Evolutionary conservation across 164 flowering plant species (phyloP), one percentile per base, ranked within the genome.

Genomic region (Magnolia kwangsiensis): DNA sequence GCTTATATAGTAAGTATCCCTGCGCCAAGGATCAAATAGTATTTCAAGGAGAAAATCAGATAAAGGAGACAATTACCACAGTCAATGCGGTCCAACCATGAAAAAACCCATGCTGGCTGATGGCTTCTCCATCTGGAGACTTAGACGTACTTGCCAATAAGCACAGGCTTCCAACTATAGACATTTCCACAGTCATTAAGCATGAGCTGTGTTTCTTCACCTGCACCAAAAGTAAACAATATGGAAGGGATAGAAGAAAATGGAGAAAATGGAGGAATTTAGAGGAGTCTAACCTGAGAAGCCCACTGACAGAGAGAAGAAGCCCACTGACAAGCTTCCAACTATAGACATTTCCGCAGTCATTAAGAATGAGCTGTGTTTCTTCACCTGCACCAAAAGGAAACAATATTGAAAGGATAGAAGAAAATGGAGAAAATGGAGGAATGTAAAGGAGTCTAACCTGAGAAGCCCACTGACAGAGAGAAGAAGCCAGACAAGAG

Each of bases 401-500:
- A 45, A 66, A 23, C 19, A 23, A 4, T 50, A 7, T 8, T 19
- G 23, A 51, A 51, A 49, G 5, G 70, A 24, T 27, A 51, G 11
- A 7, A 51, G 11, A 51, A 51, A 51, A 51, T 51, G 9, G 11
- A 51, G 11, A 51, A 51, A 51, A 51, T 51, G 9, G 11, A 51
- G 55, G 55, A 51, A 51, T 51, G 55, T 7, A 51, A 51, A 51
- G 55, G 11, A 11, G 55, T 16, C 13, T 81, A 79, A 94, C 99
- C 95, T 96, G 99, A 81, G 98, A 88, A 66, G 99, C 98, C 99
- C 99, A 96, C 81, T 96, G 99, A 80, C 98, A 96, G 79, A 96
- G 84, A 63, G 98, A 78, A 63, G 99, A 96, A 75, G 99, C 99
- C 73, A 96, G 83, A 73, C 99, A 98, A 55, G 99, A 96, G 71